These are phyloP conservation scores for Hibiscus syriacus DNA, from an alignment of 345 rosid species.

Conservation along the genomic window DNA sequence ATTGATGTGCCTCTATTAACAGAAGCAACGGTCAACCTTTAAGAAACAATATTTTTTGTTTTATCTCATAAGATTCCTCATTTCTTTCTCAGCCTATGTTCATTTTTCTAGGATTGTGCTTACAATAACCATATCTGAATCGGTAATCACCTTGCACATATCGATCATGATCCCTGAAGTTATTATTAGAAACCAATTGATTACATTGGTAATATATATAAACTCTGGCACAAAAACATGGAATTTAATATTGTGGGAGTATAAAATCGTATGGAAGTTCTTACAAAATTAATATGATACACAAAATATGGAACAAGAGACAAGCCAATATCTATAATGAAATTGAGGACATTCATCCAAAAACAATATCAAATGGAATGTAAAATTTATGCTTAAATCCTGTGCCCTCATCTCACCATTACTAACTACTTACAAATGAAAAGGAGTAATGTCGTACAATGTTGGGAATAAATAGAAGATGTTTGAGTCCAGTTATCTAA, in stretches of 20 bases:
- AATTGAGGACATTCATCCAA: neutral
- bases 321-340: neutral
- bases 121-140: constrained; percentile 86
- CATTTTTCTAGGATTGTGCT: constrained; percentile 97
- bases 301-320: neutral
- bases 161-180: constrained; percentile 80
- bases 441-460: neutral
- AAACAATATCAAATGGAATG: neutral
- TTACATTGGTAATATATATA: neutral
- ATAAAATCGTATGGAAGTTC: neutral
- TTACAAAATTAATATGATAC: neutral
- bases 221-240: neutral
- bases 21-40: neutral
- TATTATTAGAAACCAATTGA: neutral
- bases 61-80: constrained; percentile 90
- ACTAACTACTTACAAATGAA: neutral
- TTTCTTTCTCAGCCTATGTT: constrained; percentile 98
- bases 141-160: constrained; percentile 98
- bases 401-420: neutral
- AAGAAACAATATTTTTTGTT: neutral
- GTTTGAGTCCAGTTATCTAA: neutral
- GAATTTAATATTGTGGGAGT: neutral
- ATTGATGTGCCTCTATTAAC: neutral
- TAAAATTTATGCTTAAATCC: neutral
- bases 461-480: neutral